Evolutionary conservation across 345 rosid species (phyloP).

Genomic region (Arabis hirsuta): DNA sequence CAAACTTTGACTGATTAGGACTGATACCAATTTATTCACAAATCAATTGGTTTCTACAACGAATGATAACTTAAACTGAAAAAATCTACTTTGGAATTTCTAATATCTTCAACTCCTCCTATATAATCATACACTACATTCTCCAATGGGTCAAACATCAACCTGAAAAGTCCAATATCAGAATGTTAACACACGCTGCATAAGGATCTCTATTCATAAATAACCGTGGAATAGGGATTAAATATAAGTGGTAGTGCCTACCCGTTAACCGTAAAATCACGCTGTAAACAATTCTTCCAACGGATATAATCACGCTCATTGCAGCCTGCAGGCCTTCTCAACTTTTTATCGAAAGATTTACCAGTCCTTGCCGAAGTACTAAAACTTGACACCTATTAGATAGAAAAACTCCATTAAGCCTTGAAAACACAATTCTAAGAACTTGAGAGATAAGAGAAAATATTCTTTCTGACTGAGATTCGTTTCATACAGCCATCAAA

Average conservation of each 20-base stretch:
- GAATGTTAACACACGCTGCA: not conserved
- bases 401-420: constrained; percentile 18
- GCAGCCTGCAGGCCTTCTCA: constrained; percentile 52
- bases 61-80: constrained; percentile 38
- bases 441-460: constrained; percentile 1
- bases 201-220: not conserved
- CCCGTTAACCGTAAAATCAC: constrained; percentile 83
- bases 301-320: constrained; percentile 55
- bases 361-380: constrained; percentile 51
- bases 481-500: too few relatives aligned
- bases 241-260: constrained; percentile 18
- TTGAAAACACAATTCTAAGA: not conserved
- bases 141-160: constrained; percentile 70
- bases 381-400: constrained; percentile 67
- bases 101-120: constrained; percentile 72
- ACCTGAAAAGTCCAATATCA: constrained; percentile 45
- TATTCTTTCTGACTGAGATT: constrained; percentile 8
- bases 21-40: constrained; percentile 17
- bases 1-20: constrained; percentile 21
- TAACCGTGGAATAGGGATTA: constrained; percentile 3
- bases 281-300: constrained; percentile 62
- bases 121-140: constrained; percentile 70
- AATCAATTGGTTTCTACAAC: constrained; percentile 26
- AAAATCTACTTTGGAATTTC: constrained; percentile 65
- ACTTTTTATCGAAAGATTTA: constrained; percentile 31